These are phyloP conservation scores for Sporothrix brasiliensis DNA, from an alignment of 2,329 filamentous ascomycete genomes.

Conservation along the genomic window DNA sequence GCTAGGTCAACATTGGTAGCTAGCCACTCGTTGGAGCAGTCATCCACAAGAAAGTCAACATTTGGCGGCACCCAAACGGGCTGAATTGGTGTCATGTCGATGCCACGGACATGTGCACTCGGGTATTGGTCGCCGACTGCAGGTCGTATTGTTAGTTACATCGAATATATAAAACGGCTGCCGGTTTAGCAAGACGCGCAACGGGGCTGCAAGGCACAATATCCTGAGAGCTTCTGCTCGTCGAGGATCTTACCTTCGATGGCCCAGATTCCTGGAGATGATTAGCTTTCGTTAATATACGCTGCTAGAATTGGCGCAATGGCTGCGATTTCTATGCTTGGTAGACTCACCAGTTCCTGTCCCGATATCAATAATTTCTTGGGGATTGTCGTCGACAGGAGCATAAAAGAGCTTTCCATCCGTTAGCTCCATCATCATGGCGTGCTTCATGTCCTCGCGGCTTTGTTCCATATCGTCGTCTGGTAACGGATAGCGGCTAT, in stretches of 20 bases:
- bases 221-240: neutral
- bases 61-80: constrained; percentile 50
- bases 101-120: constrained; percentile 46
- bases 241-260: constrained; percentile 37
- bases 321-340: neutral
- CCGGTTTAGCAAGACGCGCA: neutral
- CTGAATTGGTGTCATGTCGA: constrained; percentile 51
- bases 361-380: constrained; percentile 53
- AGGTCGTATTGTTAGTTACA: constrained; percentile 6
- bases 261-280: constrained; percentile 43
- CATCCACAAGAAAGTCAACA: constrained; percentile 35
- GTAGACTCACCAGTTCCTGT: constrained; percentile 50
- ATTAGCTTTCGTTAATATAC: neutral
- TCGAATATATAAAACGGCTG: neutral
- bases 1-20: constrained; percentile 62
- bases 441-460: constrained; percentile 51
- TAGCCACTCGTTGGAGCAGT: constrained; percentile 57
- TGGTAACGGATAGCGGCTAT: constrained; percentile 41
- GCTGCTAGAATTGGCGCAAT: neutral
- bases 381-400: constrained; percentile 47
- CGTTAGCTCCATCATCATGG: constrained; percentile 51
- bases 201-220: neutral
- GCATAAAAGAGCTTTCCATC: constrained; percentile 49
- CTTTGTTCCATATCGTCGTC: constrained; percentile 52
- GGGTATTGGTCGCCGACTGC: constrained; percentile 45